phyloP scores from a whole-genome alignment of 139 green algal genomes.

The Chlorella sp. region DNA sequence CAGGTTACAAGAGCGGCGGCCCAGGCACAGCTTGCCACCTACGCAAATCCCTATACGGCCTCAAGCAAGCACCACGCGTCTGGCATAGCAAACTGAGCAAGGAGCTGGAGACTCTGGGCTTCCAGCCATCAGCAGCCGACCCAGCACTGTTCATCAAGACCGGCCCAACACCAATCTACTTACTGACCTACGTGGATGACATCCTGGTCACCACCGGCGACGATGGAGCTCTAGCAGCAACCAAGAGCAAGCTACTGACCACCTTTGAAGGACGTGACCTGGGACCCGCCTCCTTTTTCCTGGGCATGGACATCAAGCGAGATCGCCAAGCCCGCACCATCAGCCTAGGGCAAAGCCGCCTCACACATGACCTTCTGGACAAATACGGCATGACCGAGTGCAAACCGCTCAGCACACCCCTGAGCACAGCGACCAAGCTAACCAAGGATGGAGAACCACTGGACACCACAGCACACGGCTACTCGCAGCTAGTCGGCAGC shows the following conservation, averaged over 20 bases:
- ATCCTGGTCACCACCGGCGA: conserved; percentile 6
- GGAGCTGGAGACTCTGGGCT: conserved; percentile 40
- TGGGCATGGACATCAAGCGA: conserved; percentile 28
- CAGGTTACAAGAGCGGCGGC: neutral
- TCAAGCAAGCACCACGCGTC: conserved; percentile 54
- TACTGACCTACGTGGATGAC: neutral
- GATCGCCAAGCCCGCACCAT: conserved; percentile 33
- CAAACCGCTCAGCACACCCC: too few relatives aligned
- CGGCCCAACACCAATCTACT: neutral
- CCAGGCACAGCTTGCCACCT: conserved; percentile 7
- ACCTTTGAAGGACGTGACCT: conserved; percentile 24
- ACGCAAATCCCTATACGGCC: conserved; percentile 53
- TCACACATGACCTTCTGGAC: conserved; percentile 14
- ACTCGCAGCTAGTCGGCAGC: too few relatives aligned
- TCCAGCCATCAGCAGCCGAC: conserved; percentile 38
- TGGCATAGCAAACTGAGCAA: conserved; percentile 47
- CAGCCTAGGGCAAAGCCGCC: conserved; percentile 29
- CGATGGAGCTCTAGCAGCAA: neutral
- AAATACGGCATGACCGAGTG: too few relatives aligned
- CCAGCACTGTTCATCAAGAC: conserved; percentile 41
- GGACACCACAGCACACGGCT: too few relatives aligned
- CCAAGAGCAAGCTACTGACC: neutral
- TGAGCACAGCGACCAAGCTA: too few relatives aligned
- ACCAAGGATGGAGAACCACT: too few relatives aligned
- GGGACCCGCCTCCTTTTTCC: conserved; percentile 27